Conservation (phyloP, 768 basidiomycete species). For the Pulveroboletus sp. region DNA sequence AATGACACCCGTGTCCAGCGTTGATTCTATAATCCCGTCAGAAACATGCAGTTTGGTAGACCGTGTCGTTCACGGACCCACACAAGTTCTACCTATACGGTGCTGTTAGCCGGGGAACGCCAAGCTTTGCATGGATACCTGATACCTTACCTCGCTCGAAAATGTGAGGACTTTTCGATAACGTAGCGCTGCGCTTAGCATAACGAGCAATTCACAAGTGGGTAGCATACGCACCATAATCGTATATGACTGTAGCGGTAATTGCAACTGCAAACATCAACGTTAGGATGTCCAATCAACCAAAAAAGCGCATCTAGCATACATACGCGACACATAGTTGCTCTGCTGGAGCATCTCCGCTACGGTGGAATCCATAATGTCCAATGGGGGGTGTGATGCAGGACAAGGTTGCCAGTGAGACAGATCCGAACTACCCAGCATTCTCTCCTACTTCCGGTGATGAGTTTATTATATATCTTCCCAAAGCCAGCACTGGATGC, state of each 20-base stretch:
- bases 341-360: not conserved
- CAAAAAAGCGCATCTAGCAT: not conserved
- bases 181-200: not conserved
- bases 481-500: too few species aligned
- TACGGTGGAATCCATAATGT: not conserved
- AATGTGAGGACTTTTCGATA: conserved; percentile 7
- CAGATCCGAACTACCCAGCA: not conserved
- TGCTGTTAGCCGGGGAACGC: not conserved
- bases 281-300: not conserved
- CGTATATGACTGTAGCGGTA: conserved; percentile 1
- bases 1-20: conserved; percentile 11
- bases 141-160: conserved; percentile 4
- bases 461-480: too few species aligned
- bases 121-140: too few species aligned
- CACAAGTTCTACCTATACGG: conserved; percentile 8
- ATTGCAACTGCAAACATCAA: conserved; percentile 1
- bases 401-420: not conserved
- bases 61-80: conserved; percentile 6
- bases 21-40: conserved; percentile 3
- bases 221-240: conserved; percentile 3
- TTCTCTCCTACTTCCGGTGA: too few species aligned
- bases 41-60: not conserved
- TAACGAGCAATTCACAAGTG: not conserved
- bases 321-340: conserved; percentile 1
- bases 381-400: not conserved